Base-by-base conservation (phyloP, 2,329 filamentous ascomycete species). In the Ramularia collo-cygni region DNA sequence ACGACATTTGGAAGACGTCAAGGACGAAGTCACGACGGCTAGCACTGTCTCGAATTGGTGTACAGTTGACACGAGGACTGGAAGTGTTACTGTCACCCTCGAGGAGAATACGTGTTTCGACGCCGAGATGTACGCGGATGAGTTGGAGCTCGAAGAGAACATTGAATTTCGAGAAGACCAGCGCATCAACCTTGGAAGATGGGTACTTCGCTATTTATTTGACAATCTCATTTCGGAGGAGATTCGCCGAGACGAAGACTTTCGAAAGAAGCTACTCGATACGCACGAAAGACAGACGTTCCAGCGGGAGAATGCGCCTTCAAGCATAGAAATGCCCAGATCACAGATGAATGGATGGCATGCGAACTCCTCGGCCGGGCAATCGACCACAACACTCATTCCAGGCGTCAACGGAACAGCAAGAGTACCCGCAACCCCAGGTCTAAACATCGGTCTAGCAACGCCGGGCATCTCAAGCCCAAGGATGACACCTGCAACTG, bases 81-180 rank as follows among this genome's bases (percentile, higher is more conserved):
- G 92, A 26, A 87, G 85, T 47, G 70, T 98, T 40, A 90, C 88
- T 2, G 90, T 95, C 3, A 82, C 93, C 13, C 65, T 98, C 13
- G 92, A 98, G 58, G 86, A 89, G 28, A 93, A 92, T 56, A 93
- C 93, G 53, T 95, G 89, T 61, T 98, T 98, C 54, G 92, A 98
- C 64, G 92, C 89, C 12, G 92, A 98, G 58, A 84, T 95, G 63
- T 98, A 98, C 60, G 90, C 88, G 1, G 92, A 98, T 59, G 89
- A 96, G 64, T 68, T 93, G 26, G 71, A 80, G 28, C 53, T 90
- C 39, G 75, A 83, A 8, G 81, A 87, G 47, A 70, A 77, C n/a
- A 70, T 84, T 13, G 82, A 89, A 9, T 95, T 95, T 57, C 74
- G 83, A 42, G 90, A 96, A 54, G 92, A 98, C 54, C 90, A 96